Percentiles rank a stretch among this genome's conserved stretches.
phyloP scores from a whole-genome alignment of 2,329 filamentous ascomycete species.

The Trichoderma endophyticum region DNA sequence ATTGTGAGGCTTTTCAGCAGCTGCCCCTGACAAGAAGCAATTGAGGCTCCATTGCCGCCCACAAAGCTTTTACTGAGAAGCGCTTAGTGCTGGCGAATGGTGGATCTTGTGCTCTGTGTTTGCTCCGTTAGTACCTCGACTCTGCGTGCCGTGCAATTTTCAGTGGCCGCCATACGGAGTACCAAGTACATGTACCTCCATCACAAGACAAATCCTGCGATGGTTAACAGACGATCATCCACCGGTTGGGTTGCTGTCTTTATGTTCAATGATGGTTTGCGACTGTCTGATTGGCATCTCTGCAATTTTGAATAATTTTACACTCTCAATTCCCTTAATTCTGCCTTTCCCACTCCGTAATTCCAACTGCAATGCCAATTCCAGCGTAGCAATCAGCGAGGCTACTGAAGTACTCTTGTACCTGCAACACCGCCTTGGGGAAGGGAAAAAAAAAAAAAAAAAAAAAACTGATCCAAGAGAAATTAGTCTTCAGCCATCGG shows the following conservation, averaged over 20 bases:
- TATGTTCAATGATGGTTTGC: not conserved
- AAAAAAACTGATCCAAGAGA: conserved; percentile 7
- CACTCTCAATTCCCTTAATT: not conserved
- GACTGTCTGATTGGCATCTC: too few relatives aligned
- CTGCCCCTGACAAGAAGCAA: not conserved
- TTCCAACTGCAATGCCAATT: not conserved
- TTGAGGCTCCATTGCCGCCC: not conserved
- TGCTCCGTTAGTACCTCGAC: not conserved
- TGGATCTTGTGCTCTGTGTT: not conserved
- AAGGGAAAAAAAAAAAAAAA: not conserved
- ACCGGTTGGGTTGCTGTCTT: not conserved
- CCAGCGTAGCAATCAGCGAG: not conserved
- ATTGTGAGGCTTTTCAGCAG: not conserved
- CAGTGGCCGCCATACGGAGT: not conserved
- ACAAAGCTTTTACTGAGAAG: not conserved
- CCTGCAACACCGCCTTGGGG: conserved; percentile 7
- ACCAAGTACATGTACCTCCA: not conserved
- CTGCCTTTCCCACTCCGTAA: not conserved
- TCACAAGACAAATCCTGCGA: not conserved
- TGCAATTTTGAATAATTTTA: not conserved
- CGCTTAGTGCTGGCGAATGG: not conserved
- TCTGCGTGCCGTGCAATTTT: not conserved
- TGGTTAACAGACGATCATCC: not conserved
- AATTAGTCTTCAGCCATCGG: conserved; percentile 10
- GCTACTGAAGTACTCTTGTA: conserved; percentile 15